These are phyloP conservation scores for Drosera capensis DNA, from an alignment of 148 eudicot genomes.

Conservation along the genomic window DNA sequence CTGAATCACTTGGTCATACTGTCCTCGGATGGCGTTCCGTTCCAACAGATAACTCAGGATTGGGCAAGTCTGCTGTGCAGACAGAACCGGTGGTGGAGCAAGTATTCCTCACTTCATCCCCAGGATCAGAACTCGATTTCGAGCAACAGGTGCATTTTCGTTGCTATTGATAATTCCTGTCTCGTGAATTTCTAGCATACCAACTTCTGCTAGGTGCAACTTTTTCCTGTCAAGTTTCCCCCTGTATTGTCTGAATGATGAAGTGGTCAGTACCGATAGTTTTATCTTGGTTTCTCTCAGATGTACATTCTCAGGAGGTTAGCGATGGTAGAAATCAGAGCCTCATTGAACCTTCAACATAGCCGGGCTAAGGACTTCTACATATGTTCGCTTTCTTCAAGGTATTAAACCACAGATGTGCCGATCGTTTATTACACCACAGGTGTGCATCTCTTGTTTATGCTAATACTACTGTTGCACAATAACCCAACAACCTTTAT, in stretches of 20 bases:
- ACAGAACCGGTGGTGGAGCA: conserved; percentile 96
- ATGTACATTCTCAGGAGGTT: conserved; percentile 92
- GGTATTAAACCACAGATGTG: conserved; percentile 26
- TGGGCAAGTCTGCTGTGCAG: conserved; percentile 83
- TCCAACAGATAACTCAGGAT: conserved; percentile 87
- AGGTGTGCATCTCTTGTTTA: background rate
- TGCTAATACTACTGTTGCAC: background rate
- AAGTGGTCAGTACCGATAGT: background rate
- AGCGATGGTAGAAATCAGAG: conserved; percentile 95
- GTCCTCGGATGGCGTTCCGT: conserved; percentile 96
- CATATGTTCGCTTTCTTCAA: conserved; percentile 92
- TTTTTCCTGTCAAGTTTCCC: too few species aligned
- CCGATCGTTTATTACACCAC: background rate
- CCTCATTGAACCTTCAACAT: conserved; percentile 92
- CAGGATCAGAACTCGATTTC: conserved; percentile 67
- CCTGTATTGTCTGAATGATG: too few species aligned
- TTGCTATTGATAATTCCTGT: background rate
- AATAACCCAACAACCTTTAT: too few species aligned
- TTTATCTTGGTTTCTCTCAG: conserved; percentile 22
- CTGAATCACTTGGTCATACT: conserved; percentile 92
- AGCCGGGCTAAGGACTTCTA: conserved; percentile 87
- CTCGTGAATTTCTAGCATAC: background rate
- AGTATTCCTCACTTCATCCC: conserved; percentile 81
- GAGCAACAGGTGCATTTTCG: conserved; percentile 64
- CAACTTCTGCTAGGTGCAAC: background rate